Evolutionary conservation across 2,329 filamentous ascomycete genomes (phyloP), one percentile per base, ranked within the genome.

Genomic region (Zymoseptoria crescenta): DNA sequence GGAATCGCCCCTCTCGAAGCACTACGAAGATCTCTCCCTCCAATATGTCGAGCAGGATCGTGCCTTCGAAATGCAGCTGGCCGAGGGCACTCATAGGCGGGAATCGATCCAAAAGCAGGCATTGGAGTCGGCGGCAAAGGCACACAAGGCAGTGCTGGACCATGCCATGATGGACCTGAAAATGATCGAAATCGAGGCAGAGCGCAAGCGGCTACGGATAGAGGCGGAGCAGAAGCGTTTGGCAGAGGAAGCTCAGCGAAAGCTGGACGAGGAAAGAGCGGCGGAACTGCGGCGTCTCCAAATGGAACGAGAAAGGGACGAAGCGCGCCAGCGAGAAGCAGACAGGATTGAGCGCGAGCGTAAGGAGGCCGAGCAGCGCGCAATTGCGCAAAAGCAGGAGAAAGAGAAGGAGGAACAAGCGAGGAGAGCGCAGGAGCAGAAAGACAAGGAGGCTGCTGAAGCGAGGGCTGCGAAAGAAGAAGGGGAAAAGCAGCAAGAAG

Each of bases 41-140:
- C 54, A 64, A 16, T 52, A 62, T 9, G 55, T 61, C 8, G 60
- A 64, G 52, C 55, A 61, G 30, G 60, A 65, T 41, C 58, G 59
- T 41, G 55, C 56, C 10, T 64, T 64, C 51, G 59, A 59, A n/a
- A 56, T 58, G 51, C 51, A 59, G 45, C 45, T 66, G 16, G 64
- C 64, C 57, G 59, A 65, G 29, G 57, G 60, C 21, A 35, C 59
- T 7, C 55, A 56, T 20, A 48, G 58, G 52, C 64, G 65, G 41
- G 58, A 65, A 55, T 58, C 56, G n/a, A 56, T 53, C 19, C 64
- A 66, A 35, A 58, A 62, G 10, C 59, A 62, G 51, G 63, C 63
- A 13, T 57, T 66, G 24, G 63, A 65, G 24, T 55, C 57, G 28
- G 59, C 64, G 13, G 55, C 62, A 10, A 58, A 56, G 19, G 57